Conservation (phyloP, 2,329 filamentous ascomycete species). For the Trichoderma aggressivum region DNA sequence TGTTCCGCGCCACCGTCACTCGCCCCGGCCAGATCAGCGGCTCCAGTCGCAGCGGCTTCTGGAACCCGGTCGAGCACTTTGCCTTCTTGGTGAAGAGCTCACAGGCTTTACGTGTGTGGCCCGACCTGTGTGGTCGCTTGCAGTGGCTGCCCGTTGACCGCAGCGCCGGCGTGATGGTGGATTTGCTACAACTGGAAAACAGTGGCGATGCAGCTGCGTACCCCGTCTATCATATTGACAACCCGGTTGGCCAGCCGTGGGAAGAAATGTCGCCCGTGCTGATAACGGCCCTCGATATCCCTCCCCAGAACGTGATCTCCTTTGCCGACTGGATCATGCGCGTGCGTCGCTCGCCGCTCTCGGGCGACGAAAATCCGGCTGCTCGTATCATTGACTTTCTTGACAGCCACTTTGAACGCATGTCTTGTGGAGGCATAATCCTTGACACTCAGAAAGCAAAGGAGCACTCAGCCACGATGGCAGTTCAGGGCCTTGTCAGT, state of each 20-base stretch:
- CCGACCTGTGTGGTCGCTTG: not conserved
- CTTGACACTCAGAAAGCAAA: slow-evolving; percentile 13
- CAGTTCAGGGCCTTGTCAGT: not conserved
- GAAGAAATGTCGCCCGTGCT: not conserved
- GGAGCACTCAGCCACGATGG: slow-evolving; percentile 16
- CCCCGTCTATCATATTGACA: not conserved
- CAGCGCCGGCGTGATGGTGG: not conserved
- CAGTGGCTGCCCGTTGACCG: not conserved
- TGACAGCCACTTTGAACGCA: slow-evolving; percentile 18
- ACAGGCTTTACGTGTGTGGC: not conserved
- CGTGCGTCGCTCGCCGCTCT: not conserved
- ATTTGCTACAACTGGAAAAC: not conserved
- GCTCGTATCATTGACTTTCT: slow-evolving; percentile 17
- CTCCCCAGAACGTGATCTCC: not conserved
- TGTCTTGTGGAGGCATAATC: slow-evolving; percentile 21
- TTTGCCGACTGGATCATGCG: not conserved
- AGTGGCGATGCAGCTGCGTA: not conserved
- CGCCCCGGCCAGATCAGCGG: not conserved
- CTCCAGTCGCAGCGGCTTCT: not conserved
- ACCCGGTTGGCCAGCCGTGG: not conserved
- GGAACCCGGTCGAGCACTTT: not conserved
- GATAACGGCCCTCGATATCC: slow-evolving; percentile 15
- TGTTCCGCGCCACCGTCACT: not conserved
- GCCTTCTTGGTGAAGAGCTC: not conserved
- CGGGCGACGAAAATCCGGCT: not conserved